phyloP scores from a whole-genome alignment of 805 yeast species.

The Komagataella ulmi region DNA sequence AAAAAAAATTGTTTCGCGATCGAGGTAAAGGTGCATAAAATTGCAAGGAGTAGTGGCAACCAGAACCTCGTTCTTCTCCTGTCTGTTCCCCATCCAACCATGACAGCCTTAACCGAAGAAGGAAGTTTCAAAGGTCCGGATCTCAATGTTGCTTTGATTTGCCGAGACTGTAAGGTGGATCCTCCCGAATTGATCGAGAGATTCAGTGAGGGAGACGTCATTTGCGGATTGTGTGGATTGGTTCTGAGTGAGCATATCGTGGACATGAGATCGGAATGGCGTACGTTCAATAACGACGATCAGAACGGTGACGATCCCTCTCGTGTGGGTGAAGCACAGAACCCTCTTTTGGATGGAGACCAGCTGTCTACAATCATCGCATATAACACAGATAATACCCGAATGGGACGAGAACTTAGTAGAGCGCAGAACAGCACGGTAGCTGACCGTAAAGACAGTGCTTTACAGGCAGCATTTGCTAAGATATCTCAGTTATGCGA shows the following conservation, averaged over 20 bases:
- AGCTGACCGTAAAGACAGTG: slow-evolving; percentile 80
- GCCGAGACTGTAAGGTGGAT: slow-evolving; percentile 92
- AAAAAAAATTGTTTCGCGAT: not conserved
- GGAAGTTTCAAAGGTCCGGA: slow-evolving; percentile 48
- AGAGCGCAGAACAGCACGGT: slow-evolving; percentile 80
- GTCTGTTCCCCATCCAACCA: slow-evolving; percentile 3
- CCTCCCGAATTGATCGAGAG: slow-evolving; percentile 95
- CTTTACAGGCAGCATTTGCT: slow-evolving; percentile 77
- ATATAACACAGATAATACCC: slow-evolving; percentile 72
- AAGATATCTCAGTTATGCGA: slow-evolving; percentile 94
- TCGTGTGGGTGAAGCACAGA: slow-evolving; percentile 97
- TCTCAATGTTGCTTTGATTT: slow-evolving; percentile 76
- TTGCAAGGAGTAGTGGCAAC: not conserved
- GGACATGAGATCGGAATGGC: slow-evolving; percentile 96
- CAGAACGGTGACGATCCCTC: slow-evolving; percentile 97
- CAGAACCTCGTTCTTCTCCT: not conserved
- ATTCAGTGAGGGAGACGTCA: slow-evolving; percentile 95
- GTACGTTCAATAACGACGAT: slow-evolving; percentile 95
- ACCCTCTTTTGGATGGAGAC: slow-evolving; percentile 82
- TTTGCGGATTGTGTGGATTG: slow-evolving; percentile 94
- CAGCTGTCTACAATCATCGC: slow-evolving; percentile 90
- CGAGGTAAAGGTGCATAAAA: not conserved
- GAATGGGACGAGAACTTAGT: slow-evolving; percentile 78
- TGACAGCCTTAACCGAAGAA: slow-evolving; percentile 11
- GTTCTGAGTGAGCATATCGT: slow-evolving; percentile 86